These are phyloP conservation scores for Ilex paraguariensis DNA, from an alignment of 305 asterid species.

Conservation along the genomic window DNA sequence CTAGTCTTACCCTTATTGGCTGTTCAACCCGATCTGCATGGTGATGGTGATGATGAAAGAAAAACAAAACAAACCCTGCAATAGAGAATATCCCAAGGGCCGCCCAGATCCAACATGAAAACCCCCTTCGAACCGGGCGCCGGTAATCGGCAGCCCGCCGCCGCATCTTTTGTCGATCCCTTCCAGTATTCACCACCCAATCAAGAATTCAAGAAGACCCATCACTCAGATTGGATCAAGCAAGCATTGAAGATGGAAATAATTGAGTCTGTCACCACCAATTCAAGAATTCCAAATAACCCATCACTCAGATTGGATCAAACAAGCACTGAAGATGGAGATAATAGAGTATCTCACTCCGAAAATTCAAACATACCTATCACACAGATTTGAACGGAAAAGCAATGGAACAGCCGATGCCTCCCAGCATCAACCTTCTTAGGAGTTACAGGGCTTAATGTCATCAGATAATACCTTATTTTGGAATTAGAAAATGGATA, in stretches of 20 bases:
- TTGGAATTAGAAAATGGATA: neutral
- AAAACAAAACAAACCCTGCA: conserved; percentile 62
- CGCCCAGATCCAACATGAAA: conserved; percentile 86
- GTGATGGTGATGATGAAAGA: conserved; percentile 61
- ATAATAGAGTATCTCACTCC: neutral
- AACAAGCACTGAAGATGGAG: conserved; percentile 1
- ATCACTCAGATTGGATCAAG: conserved; percentile 25
- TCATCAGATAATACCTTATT: no score
- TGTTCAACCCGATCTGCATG: conserved; percentile 59
- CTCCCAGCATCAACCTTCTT: no score
- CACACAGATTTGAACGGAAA: neutral
- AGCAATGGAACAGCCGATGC: no score
- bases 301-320: conserved; percentile 24
- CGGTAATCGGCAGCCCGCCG: conserved; percentile 94
- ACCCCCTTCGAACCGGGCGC: conserved; percentile 89
- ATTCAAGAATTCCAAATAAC: conserved; percentile 21
- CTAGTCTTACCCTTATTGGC: conserved; percentile 44
- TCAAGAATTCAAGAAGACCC: conserved; percentile 25
- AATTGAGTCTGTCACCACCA: conserved; percentile 12
- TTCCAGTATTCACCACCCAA: conserved; percentile 31
- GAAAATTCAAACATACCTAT: no score
- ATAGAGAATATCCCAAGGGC: conserved; percentile 47
- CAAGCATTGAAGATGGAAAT: neutral
- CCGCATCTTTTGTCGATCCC: conserved; percentile 60
- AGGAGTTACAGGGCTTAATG: no score